A percentile compares a stretch with the other conserved stretches of the same genome.
These are phyloP conservation scores for Ophiostoma angusticollis DNA, from an alignment of 2,329 filamentous ascomycete genomes.

Conservation along the genomic window DNA sequence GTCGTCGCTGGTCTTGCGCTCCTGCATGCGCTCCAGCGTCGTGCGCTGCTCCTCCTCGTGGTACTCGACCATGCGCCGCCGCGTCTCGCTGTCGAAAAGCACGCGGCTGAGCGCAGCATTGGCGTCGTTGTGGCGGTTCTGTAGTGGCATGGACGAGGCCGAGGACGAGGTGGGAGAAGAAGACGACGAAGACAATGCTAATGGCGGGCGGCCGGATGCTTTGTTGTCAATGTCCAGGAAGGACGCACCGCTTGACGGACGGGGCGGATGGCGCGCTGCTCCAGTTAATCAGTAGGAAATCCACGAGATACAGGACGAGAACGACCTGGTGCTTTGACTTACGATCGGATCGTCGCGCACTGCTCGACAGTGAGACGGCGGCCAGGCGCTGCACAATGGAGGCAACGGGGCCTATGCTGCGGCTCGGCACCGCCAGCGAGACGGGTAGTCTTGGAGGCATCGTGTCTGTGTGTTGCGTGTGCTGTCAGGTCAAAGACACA, in stretches of 20 bases:
- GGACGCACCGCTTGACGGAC: slow-evolving; percentile 11
- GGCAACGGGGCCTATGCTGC: not conserved
- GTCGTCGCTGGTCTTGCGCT: slow-evolving; percentile 32
- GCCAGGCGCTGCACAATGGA: slow-evolving; percentile 7
- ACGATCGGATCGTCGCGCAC: slow-evolving; percentile 6
- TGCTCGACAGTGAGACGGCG: slow-evolving; percentile 9
- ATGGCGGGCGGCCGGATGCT: not conserved
- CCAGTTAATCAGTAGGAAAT: not conserved
- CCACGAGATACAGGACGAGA: no score
- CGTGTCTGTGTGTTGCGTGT: slow-evolving; percentile 3
- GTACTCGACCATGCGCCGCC: slow-evolving; percentile 7
- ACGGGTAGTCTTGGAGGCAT: slow-evolving; percentile 14
- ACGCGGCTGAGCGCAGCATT: slow-evolving; percentile 11
- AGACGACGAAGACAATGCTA: not conserved
- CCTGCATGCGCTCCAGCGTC: slow-evolving; percentile 25
- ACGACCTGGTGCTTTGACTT: not conserved
- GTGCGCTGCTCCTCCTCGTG: slow-evolving; percentile 16
- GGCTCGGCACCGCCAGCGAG: not conserved
- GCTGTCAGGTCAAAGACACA: no score
- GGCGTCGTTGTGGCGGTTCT: not conserved
- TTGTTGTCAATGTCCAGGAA: slow-evolving; percentile 12
- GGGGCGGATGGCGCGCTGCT: not conserved
- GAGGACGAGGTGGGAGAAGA: not conserved
- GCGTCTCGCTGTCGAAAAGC: slow-evolving; percentile 11
- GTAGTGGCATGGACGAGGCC: no score